Evolutionary conservation across 73 alveolate species (phyloP).

Genomic region (Durusdinium trenchii): DNA sequence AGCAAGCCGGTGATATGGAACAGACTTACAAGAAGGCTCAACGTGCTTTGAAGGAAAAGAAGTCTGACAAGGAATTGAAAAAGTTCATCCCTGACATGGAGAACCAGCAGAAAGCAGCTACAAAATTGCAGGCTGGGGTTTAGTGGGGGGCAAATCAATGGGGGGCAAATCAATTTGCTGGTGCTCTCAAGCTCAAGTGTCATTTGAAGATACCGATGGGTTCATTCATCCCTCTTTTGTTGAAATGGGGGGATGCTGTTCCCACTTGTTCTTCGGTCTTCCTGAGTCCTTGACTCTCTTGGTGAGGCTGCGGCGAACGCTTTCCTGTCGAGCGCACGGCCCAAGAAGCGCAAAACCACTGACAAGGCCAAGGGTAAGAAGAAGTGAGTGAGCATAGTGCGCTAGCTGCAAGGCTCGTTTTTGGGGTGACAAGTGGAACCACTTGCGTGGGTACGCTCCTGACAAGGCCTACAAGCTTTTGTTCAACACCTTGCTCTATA

Average conservation of each 20-base stretch:
- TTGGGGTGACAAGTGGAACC: no score
- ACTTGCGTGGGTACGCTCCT: no score
- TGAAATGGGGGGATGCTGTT: not conserved
- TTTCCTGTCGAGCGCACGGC: not conserved
- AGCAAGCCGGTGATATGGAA: not conserved
- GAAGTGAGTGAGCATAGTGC: no score
- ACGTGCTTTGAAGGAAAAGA: not conserved
- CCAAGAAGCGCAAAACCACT: not conserved
- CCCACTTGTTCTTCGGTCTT: not conserved
- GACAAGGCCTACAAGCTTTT: no score
- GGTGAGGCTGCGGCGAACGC: conserved; percentile 23
- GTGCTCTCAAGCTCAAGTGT: not conserved
- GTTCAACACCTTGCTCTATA: no score
- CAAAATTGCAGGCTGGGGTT: not conserved
- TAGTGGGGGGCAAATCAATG: not conserved
- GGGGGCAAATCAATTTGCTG: not conserved
- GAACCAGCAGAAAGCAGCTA: not conserved
- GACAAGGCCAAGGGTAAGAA: not conserved
- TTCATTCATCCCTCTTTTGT: no score
- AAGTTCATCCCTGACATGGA: not conserved
- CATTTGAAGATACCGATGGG: not conserved
- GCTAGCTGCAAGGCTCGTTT: no score
- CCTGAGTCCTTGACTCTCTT: not conserved
- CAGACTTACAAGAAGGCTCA: not conserved
- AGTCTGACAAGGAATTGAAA: not conserved